Conservation (phyloP, 2,329 filamentous ascomycete genomes). For the Ophiostoma ulmi region DNA sequence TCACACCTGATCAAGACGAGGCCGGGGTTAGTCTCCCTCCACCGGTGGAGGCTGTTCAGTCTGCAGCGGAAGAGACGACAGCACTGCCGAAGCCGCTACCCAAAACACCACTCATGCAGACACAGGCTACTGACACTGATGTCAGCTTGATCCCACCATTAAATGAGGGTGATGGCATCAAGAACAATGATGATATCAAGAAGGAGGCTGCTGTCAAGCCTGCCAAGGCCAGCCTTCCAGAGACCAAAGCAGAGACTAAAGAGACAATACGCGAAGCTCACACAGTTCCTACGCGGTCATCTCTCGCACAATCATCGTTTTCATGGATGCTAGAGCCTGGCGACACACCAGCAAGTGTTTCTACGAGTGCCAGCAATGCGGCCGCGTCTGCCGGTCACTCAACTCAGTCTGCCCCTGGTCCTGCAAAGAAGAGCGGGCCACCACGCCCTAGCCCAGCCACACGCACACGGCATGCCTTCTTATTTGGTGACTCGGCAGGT, state of each 20-base stretch:
- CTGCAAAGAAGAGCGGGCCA: slow-evolving; percentile 24
- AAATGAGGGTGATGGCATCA: no score
- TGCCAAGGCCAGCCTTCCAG: background rate
- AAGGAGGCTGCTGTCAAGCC: background rate
- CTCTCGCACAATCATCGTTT: slow-evolving; percentile 68
- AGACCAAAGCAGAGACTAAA: background rate
- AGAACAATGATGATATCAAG: no score
- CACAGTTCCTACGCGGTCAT: slow-evolving; percentile 57
- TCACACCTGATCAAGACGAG: background rate
- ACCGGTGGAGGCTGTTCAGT: background rate
- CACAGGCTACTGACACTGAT: background rate
- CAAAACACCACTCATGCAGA: slow-evolving; percentile 16
- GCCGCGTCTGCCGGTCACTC: background rate
- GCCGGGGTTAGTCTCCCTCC: background rate
- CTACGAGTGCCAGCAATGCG: slow-evolving; percentile 18
- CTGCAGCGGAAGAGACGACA: background rate
- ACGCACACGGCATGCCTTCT: slow-evolving; percentile 51
- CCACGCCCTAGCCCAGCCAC: slow-evolving; percentile 25
- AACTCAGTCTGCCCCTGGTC: background rate
- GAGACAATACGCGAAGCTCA: slow-evolving; percentile 29
- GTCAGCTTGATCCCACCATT: background rate
- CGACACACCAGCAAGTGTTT: slow-evolving; percentile 32
- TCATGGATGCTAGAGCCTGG: slow-evolving; percentile 72
- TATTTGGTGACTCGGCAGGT: slow-evolving; percentile 51
- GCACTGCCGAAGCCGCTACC: background rate